These are phyloP conservation scores for Chimonanthus praecox DNA, from an alignment of 164 flowering plant species.

Conservation along the genomic window DNA sequence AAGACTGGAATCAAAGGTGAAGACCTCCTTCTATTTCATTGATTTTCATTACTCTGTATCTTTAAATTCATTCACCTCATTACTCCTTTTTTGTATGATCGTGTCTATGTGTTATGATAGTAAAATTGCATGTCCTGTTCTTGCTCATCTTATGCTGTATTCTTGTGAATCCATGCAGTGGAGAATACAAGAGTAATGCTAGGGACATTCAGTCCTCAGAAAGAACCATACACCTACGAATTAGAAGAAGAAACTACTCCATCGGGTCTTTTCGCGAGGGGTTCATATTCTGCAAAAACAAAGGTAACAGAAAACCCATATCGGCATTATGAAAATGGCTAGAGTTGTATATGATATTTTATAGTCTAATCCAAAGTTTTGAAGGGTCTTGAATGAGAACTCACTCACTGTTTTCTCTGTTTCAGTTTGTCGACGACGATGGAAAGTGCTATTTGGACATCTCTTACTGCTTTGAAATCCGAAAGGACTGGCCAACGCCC, in stretches of 20 bases:
- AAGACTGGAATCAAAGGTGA: slow-evolving; percentile 49
- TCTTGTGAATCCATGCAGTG: slow-evolving; percentile 26
- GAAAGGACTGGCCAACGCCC: slow-evolving; percentile 39
- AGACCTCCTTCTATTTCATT: too few relatives aligned
- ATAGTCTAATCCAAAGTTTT: neutral
- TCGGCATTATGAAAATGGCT: neutral
- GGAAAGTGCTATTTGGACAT: slow-evolving; percentile 52
- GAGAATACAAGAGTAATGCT: slow-evolving; percentile 42
- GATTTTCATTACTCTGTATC: neutral
- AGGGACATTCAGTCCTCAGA: slow-evolving; percentile 56
- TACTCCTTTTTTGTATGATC: neutral
- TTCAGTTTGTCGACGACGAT: slow-evolving; percentile 50
- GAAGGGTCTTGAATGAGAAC: neutral
- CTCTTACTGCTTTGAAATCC: slow-evolving; percentile 48
- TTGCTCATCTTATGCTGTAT: neutral
- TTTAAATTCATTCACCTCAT: neutral
- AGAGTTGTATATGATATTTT: neutral
- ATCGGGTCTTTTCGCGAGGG: slow-evolving; percentile 46
- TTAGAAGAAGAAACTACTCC: slow-evolving; percentile 48
- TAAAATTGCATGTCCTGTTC: neutral
- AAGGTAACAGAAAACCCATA: slow-evolving; percentile 28
- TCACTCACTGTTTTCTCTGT: neutral
- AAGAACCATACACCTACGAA: slow-evolving; percentile 40
- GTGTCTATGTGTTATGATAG: too few relatives aligned
- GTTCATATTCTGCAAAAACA: slow-evolving; percentile 43